Evolutionary conservation across 2,329 filamentous ascomycete genomes (phyloP), one percentile per base, ranked within the genome.

Genomic region (Teratosphaeria zuluensis): DNA sequence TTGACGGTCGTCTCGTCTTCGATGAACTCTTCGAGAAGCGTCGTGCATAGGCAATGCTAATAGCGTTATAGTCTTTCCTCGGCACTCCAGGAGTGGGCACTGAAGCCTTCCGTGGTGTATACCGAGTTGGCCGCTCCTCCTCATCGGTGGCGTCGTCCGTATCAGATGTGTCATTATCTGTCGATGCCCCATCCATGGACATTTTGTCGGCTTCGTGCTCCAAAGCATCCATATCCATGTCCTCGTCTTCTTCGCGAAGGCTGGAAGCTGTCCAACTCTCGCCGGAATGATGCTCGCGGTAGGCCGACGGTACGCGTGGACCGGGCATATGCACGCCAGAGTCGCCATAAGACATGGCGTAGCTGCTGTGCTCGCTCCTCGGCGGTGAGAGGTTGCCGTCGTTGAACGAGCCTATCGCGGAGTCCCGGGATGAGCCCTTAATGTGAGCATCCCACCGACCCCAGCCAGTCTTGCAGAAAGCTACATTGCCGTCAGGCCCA

Each of bases 401-500:
- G 52, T 64, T 63, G 64, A 70, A 77, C 16, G 71, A 72, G 55
- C 76, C 74, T 42, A 72, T 63, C 28, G 61, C 69, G n/a, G 70
- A 70, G 59, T 71, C 69, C 32, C 66, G 61, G 16, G n/a, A 30
- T 9, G 68, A 67, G 57, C 86, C 89, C 67, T 84, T 84, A 71
- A 84, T 81, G 70, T 85, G 85, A 62, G 92, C 94, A 74, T 95
- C 89, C 92, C 92, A 99, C 65, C 91, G 85, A 60, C 94, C 94
- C 92, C 92, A 97, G 70, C 92, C 92, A 60, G 96, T 90, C 80
- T 97, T 97, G 74, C 95, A 89, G 71, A 95, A 97, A 70, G 87
- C 81, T 68, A 94, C 86, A 66, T 90, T 86, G 64, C 86, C 86
- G 62, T 86, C 80, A 61, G 82, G 71, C 54, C 79, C 80, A 58